These are phyloP conservation scores for Phaffomyces antillensis DNA, from an alignment of 805 yeast genomes.

Conservation along the genomic window DNA sequence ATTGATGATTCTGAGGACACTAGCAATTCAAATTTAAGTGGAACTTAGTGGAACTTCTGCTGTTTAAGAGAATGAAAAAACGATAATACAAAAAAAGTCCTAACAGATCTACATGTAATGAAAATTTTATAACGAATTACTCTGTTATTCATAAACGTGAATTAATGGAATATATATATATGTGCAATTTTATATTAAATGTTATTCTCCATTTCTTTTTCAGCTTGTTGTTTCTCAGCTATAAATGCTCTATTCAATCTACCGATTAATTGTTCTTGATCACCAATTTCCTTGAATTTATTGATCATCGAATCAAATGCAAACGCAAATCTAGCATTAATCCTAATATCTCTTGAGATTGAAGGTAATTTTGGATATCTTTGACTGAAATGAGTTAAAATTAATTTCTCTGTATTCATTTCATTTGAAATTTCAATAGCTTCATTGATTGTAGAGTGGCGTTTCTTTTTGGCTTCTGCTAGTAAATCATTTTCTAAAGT, in stretches of 20 bases:
- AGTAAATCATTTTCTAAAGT: constrained; percentile 75
- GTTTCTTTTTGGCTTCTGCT: constrained; percentile 73
- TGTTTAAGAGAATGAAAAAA: too few relatives aligned
- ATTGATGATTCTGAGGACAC: neutral
- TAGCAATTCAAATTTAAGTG: neutral
- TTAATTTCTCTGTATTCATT: constrained; percentile 66
- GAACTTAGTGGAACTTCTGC: too few relatives aligned
- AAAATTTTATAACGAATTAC: too few relatives aligned
- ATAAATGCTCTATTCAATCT: constrained; percentile 25
- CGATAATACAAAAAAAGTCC: neutral
- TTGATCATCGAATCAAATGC: constrained; percentile 66
- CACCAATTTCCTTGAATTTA: constrained; percentile 36
- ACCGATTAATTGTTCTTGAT: constrained; percentile 24
- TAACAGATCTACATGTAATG: too few relatives aligned
- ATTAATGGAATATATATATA: neutral
- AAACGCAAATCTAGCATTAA: constrained; percentile 34
- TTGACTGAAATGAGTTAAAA: constrained; percentile 90
- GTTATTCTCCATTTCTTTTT: constrained; percentile 7
- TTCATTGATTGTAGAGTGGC: constrained; percentile 84
- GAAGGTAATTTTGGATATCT: constrained; percentile 63
- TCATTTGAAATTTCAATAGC: constrained; percentile 63
- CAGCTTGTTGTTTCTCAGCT: constrained; percentile 22
- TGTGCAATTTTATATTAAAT: too few relatives aligned
- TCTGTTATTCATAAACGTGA: neutral
- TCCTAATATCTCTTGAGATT: constrained; percentile 22